Evolutionary conservation across 495 filamentous ascomycete species (phyloP), one percentile per base, ranked within the genome.

Genomic region (Talaromyces adpressus): DNA sequence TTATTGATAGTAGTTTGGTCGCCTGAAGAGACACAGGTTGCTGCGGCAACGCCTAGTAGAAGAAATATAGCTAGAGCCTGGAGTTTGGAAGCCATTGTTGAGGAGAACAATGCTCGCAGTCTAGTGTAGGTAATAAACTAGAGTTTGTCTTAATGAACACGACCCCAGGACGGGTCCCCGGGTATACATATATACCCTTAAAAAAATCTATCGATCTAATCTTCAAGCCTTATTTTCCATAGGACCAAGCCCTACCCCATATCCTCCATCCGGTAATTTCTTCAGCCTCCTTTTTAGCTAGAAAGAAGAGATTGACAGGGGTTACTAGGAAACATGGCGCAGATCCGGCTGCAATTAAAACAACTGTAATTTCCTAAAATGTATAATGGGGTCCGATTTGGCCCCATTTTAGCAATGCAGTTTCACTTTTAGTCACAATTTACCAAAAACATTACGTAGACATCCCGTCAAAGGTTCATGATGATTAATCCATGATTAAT

Each of bases 1-100:
- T 49, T 60, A 54, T 66, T 68, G 39, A 68, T 68, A 16, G 64
- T 66, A 1, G 22, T 66, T 41, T 68, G 57, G 41, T 65, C 60
- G 4, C 63, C 66, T 4, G 66, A 62, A 2, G 66, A 67, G 16
- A 66, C n/a, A 41, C 63, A 66, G 36, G 59, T 29, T 18, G 64
- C 61, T 1, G 57, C 23, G 6, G 59, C 66, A 6, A 63, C 29
- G 22, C 59, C 59, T 25, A 30, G 16, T 0, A 49, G 59, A 49
- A 16, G 41, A 7, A 61, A 52, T 20, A 36, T 53, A 4, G 25
- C 23, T 18, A 32, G 11, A 52, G 20, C 9, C 3, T 29, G 25
- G 8, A 57, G 12, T 41, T 23, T 60, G 14, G 58, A 25, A 23
- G 39, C 39, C 58, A 60, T 60, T 18, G 25, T 57, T 32, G 32